Conservation (phyloP, 2,329 filamentous ascomycete species). For the Tolypocladium album region DNA sequence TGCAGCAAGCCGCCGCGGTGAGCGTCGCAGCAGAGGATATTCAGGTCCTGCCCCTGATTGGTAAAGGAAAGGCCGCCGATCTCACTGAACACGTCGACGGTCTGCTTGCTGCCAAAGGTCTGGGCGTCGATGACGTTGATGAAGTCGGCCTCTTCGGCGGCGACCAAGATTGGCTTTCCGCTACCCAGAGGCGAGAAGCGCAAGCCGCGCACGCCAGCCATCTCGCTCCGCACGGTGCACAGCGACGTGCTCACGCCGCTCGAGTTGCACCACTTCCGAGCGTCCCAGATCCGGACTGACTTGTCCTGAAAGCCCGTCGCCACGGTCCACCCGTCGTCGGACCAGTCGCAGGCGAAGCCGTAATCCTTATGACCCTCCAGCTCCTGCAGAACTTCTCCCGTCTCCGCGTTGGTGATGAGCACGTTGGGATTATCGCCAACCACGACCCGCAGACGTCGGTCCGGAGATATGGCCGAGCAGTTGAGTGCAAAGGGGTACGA, state of each 20-base stretch:
- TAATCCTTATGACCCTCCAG: slow-evolving; percentile 58
- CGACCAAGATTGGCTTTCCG: slow-evolving; percentile 55
- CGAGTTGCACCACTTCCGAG: slow-evolving; percentile 53
- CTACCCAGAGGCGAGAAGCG: slow-evolving; percentile 63
- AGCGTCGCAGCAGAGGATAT: slow-evolving; percentile 55
- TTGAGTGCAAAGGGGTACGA: slow-evolving; percentile 56
- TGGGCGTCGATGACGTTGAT: slow-evolving; percentile 60
- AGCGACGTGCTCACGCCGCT: slow-evolving; percentile 37
- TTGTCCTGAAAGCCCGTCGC: slow-evolving; percentile 72
- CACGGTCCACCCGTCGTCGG: slow-evolving; percentile 63
- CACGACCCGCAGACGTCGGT: slow-evolving; percentile 59
- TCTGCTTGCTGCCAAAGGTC: slow-evolving; percentile 55
- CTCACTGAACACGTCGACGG: slow-evolving; percentile 64
- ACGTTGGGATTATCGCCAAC: slow-evolving; percentile 60
- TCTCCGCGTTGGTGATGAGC: slow-evolving; percentile 59
- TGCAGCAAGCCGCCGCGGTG: slow-evolving; percentile 57
- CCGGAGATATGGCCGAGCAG: slow-evolving; percentile 61
- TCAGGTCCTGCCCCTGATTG: slow-evolving; percentile 56
- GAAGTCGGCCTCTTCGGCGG: slow-evolving; percentile 66
- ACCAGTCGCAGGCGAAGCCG: slow-evolving; percentile 72
- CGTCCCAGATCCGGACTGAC: slow-evolving; percentile 65
- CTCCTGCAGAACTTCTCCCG: slow-evolving; percentile 43
- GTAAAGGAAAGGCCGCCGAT: slow-evolving; percentile 59
- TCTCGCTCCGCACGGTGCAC: slow-evolving; percentile 48
- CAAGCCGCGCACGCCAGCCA: slow-evolving; percentile 59